A percentile compares a stretch with the other conserved stretches of the same genome.
Conservation (phyloP, 805 yeast species). For the Millerago galiae region DNA sequence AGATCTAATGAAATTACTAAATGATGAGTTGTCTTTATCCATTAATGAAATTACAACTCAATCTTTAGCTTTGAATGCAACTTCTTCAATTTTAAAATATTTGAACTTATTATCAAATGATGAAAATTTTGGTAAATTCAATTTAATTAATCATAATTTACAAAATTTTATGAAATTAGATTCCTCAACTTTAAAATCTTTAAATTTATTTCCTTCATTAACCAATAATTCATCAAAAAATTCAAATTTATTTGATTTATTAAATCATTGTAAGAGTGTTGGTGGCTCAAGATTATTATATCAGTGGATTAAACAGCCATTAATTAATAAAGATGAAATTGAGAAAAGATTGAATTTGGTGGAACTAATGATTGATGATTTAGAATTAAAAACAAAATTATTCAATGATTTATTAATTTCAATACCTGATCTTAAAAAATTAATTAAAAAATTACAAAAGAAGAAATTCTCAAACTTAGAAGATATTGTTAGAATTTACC, state of each 20-base stretch:
- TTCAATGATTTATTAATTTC: conserved; percentile 60
- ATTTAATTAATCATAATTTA: conserved; percentile 61
- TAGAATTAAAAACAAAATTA: conserved; percentile 56
- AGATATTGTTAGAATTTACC: conserved; percentile 86
- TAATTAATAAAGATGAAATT: conserved; percentile 58
- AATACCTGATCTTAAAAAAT: conserved; percentile 78
- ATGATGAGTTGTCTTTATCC: conserved; percentile 46
- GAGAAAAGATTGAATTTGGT: conserved; percentile 67
- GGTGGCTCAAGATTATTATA: conserved; percentile 86
- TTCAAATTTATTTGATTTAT: conserved; percentile 68
- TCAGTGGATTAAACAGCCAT: conserved; percentile 96
- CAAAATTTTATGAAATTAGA: conserved; percentile 86
- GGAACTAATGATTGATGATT: conserved; percentile 63
- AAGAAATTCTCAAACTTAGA: conserved; percentile 56
- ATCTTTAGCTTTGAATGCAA: conserved; percentile 50
- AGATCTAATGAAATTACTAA: conserved; percentile 68
- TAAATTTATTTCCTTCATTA: conserved; percentile 67
- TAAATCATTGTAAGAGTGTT: conserved; percentile 81
- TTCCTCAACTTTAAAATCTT: conserved; percentile 80
- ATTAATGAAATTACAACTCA: conserved; percentile 47
- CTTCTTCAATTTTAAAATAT: conserved; percentile 64
- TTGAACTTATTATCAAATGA: conserved; percentile 57
- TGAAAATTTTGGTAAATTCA: conserved; percentile 45
- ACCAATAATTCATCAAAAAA: conserved; percentile 32
- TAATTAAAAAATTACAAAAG: conserved; percentile 59